These are phyloP conservation scores for Cyberlindnera americana DNA, from an alignment of 805 yeast species.

Conservation along the genomic window DNA sequence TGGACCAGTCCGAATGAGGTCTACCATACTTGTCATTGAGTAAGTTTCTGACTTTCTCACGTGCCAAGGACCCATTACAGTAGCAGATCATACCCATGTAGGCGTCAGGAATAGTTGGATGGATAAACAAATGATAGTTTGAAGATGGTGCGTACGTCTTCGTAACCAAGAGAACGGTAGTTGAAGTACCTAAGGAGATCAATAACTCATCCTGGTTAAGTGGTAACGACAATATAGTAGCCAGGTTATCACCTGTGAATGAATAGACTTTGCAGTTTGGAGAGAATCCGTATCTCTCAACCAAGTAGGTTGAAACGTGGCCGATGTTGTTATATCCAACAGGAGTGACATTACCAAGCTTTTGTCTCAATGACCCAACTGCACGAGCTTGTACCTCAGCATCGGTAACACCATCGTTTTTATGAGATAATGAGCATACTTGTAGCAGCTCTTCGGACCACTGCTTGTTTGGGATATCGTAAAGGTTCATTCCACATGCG, in stretches of 20 bases:
- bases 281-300: slow-evolving; percentile 58
- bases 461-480: slow-evolving; percentile 56
- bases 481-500: slow-evolving; percentile 91
- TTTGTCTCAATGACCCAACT: slow-evolving; percentile 38
- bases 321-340: slow-evolving; percentile 50
- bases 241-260: slow-evolving; percentile 89
- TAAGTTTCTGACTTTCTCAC: slow-evolving; percentile 69
- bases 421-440: slow-evolving; percentile 32
- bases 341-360: slow-evolving; percentile 52
- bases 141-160: slow-evolving; percentile 74
- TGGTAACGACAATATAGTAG: slow-evolving; percentile 82
- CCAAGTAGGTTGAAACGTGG: slow-evolving; percentile 55
- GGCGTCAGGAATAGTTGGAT: slow-evolving; percentile 71
- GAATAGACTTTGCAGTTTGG: slow-evolving; percentile 59
- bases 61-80: slow-evolving; percentile 84
- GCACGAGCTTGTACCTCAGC: slow-evolving; percentile 3
- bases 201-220: slow-evolving; percentile 71
- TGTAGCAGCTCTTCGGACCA: slow-evolving; percentile 58
- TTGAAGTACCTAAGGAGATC: slow-evolving; percentile 86
- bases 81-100: slow-evolving; percentile 96
- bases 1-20: slow-evolving; percentile 47
- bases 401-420: slow-evolving; percentile 24
- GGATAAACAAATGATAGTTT: slow-evolving; percentile 80
- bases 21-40: slow-evolving; percentile 44
- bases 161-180: slow-evolving; percentile 81